Conservation (phyloP, 176 grass and related monocot species). For the Aegilops umbellulata region DNA sequence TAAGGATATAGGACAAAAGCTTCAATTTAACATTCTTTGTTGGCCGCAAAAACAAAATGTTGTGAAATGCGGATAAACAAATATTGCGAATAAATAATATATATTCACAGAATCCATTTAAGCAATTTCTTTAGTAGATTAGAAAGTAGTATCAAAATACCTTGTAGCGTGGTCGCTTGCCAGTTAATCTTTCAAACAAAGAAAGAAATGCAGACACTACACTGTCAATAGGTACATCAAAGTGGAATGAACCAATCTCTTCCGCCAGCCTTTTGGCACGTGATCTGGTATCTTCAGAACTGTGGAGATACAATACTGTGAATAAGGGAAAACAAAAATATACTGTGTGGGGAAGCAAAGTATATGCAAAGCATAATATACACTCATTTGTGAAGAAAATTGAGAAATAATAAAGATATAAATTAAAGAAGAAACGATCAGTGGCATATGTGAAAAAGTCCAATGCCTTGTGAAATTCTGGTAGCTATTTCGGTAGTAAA, state of each 20-base stretch:
- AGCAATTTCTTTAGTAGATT: slow-evolving; percentile 11
- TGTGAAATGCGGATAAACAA: slow-evolving; percentile 12
- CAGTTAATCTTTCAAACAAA: slow-evolving; percentile 80
- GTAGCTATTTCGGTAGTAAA: background rate
- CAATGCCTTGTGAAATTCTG: background rate
- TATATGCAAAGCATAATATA: background rate
- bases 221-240: slow-evolving; percentile 82
- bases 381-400: background rate
- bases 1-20: background rate
- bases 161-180: slow-evolving; percentile 75
- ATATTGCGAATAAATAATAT: background rate
- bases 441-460: background rate
- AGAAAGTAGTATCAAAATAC: slow-evolving; percentile 37
- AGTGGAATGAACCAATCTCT: slow-evolving; percentile 87
- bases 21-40: background rate
- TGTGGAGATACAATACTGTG: slow-evolving; percentile 35
- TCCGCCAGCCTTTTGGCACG: slow-evolving; percentile 77
- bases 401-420: background rate
- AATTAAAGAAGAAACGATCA: slow-evolving; percentile 11
- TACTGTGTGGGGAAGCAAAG: slow-evolving; percentile 9
- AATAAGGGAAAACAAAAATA: slow-evolving; percentile 21
- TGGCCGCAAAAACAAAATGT: background rate
- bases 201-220: slow-evolving; percentile 84
- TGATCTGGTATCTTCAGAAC: slow-evolving; percentile 87
- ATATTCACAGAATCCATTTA: background rate